Conservation (phyloP, 2,329 filamentous ascomycete species). For the Pseudocercospora fuligena region DNA sequence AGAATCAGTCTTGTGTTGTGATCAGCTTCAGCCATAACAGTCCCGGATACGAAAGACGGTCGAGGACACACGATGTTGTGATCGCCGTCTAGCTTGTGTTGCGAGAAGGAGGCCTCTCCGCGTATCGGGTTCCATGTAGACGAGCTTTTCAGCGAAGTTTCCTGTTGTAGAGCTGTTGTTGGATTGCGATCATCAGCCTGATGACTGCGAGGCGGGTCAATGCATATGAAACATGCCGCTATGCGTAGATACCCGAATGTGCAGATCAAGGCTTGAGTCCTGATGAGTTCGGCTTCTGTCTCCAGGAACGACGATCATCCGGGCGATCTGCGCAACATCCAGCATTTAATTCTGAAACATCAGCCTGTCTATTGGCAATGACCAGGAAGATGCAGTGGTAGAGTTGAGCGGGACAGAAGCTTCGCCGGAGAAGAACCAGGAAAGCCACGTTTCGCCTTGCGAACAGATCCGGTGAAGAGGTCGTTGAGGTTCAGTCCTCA, state of each 20-base stretch:
- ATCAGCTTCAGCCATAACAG: too few species aligned
- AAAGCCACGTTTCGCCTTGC: not conserved
- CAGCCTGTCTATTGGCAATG: not conserved
- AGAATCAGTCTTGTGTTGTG: too few species aligned
- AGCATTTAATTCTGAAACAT: conserved; percentile 3
- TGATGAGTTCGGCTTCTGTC: not conserved
- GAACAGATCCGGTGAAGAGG: not conserved
- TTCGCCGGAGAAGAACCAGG: not conserved
- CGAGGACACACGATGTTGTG: too few species aligned
- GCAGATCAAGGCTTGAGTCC: conserved; percentile 1
- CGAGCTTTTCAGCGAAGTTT: not conserved
- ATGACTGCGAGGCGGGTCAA: not conserved
- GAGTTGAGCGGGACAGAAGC: not conserved
- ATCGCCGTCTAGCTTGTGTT: too few species aligned
- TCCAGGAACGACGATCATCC: not conserved
- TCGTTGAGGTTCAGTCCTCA: not conserved
- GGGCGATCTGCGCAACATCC: not conserved
- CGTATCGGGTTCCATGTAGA: too few species aligned
- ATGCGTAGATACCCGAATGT: not conserved
- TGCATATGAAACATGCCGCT: conserved; percentile 5
- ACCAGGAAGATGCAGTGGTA: not conserved
- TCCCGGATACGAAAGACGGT: too few species aligned
- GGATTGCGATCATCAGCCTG: not conserved
- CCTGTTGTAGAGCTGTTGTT: not conserved
- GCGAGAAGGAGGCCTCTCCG: too few species aligned